A percentile compares a stretch with the other conserved stretches of the same genome.
Evolutionary conservation across 129 eudicot species (phyloP).

Genomic region (Chrysanthemum makinoi): DNA sequence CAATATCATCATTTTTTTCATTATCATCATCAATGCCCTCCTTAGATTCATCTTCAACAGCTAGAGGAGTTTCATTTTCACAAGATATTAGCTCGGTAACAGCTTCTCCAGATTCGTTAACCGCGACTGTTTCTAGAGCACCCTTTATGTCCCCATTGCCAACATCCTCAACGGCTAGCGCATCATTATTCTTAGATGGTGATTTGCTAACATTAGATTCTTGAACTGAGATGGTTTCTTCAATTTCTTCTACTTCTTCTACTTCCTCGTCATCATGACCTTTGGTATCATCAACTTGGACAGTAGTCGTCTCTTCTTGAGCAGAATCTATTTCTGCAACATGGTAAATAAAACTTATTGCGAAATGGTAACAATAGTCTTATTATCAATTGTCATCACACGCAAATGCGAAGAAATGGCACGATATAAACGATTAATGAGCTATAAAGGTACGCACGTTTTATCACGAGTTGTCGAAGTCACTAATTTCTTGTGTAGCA

Average conservation of each 20-base stretch:
- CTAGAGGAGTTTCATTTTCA: conserved; percentile 14
- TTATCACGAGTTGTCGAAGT: conserved; percentile 7
- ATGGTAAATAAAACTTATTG: conserved; percentile 17
- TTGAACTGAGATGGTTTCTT: conserved; percentile 15
- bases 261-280: background rate
- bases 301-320: conserved; percentile 23
- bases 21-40: conserved; percentile 13
- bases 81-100: conserved; percentile 15
- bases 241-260: conserved; percentile 16
- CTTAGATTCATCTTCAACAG: conserved; percentile 22
- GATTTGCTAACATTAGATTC: conserved; percentile 15
- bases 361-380: conserved; percentile 4
- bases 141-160: conserved; percentile 13
- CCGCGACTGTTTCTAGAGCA: conserved; percentile 18
- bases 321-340: conserved; percentile 21
- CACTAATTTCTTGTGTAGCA: conserved; percentile 14
- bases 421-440: background rate
- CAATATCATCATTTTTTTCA: conserved; percentile 16
- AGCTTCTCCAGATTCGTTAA: conserved; percentile 19
- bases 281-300: conserved; percentile 17
- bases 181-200: conserved; percentile 24
- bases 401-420: conserved; percentile 10
- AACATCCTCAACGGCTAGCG: conserved; percentile 8
- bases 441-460: conserved; percentile 17
- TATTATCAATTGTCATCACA: conserved; percentile 17